Base-by-base conservation (phyloP, 331 rosid genomes). In the Acacia pycnantha region DNA sequence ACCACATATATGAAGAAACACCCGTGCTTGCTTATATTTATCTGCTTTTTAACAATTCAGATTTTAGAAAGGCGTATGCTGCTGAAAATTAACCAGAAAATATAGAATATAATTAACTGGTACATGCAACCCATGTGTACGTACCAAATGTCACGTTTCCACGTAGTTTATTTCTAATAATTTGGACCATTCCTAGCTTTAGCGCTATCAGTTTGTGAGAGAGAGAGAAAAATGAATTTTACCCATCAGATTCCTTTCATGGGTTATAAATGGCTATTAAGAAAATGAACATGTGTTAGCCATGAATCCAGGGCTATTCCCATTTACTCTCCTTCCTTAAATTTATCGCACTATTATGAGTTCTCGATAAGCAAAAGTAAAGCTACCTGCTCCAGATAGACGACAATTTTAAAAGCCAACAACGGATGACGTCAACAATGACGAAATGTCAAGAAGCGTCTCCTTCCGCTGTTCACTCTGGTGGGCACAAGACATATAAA, bases 371-470 rank as follows among this genome's bases (percentile, higher is more conserved):
- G 48, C 74, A 19, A 64, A 46, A 64, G 1, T 37, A 37, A 6
- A 6, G 16, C 81, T n/a, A 33, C 62, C 74, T 77, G 62, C 74
- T 44, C 62, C 29, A 12, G n/a, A 21, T 2, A 12, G n/a, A 29
- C 2, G 46, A 64, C 5, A 27, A 29, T 70, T 22, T 8, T 11
- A 51, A 74, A 61, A 47, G 75, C 56, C 65, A 67, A 48, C 24
- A 37, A 29, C 27, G 21, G 64, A 69, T 26, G 62, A 76, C 90
- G 92, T 92, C 88, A 77, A 85, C 84, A 85, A 44, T 90, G 93
- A 90, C 97, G 97, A 85, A 78, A 75, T 71, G 82, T 8, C 19
- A 19, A 35, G 46, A 4, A 27, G 40, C 26, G 16, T 75, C 78
- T 33, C 19, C 33, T 33, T 59, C 33, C 44, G 21, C 46, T 29